phyloP scores from a whole-genome alignment of 2,329 filamentous ascomycete species.

The Celoporthe dispersa region DNA sequence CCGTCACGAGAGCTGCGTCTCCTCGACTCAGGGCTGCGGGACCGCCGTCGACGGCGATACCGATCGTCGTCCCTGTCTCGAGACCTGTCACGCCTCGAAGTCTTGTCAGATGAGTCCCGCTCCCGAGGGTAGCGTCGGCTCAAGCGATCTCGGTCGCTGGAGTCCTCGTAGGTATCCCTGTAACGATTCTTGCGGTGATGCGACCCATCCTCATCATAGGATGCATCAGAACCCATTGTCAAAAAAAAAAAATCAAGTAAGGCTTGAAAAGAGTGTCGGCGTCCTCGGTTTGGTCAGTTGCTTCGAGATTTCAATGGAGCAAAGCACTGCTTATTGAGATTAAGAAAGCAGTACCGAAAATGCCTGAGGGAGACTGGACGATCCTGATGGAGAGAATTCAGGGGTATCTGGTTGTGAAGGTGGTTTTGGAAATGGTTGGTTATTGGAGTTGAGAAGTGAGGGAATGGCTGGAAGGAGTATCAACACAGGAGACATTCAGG shows the following conservation, averaged over 20 bases:
- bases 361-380: not conserved
- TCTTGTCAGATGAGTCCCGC: constrained; percentile 17
- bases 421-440: not conserved
- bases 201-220: constrained; percentile 11
- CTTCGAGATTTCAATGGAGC: not conserved
- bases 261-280: not conserved
- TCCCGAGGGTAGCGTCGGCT: constrained; percentile 19
- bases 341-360: not conserved
- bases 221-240: constrained; percentile 19
- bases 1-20: constrained; percentile 18
- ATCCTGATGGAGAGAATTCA: not conserved
- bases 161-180: constrained; percentile 15
- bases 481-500: not conserved
- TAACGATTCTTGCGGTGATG: constrained; percentile 1
- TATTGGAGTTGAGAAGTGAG: not conserved
- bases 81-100: constrained; percentile 16
- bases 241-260: not conserved
- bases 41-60: constrained; percentile 21
- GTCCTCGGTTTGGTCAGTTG: not conserved
- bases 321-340: not conserved
- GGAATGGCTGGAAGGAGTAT: not conserved
- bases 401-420: not conserved
- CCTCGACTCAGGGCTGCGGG: constrained; percentile 19
- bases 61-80: constrained; percentile 16
- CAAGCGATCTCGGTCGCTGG: constrained; percentile 4